Percentiles rank a stretch among this genome's conserved stretches.
phyloP scores from a whole-genome alignment of 805 yeast genomes.

The Yarrowia sp. region DNA sequence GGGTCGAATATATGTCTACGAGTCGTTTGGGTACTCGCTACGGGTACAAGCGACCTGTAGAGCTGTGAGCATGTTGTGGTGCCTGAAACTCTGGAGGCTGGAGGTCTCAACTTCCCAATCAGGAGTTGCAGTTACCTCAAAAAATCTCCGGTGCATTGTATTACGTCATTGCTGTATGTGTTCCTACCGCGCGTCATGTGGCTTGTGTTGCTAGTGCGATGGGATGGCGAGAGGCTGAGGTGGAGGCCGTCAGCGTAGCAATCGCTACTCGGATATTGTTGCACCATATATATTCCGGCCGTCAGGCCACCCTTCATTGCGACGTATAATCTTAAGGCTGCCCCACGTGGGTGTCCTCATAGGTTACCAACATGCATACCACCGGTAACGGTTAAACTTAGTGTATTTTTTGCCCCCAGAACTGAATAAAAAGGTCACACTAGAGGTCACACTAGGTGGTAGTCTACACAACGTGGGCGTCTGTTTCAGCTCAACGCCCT shows the following conservation, averaged over 20 bases:
- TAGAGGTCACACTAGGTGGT: constrained; percentile 9
- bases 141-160: background rate
- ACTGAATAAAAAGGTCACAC: background rate
- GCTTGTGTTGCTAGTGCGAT: background rate
- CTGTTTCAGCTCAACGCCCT: background rate
- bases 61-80: too few relatives aligned
- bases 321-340: background rate
- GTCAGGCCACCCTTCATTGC: background rate
- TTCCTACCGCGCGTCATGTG: background rate
- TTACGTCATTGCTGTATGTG: constrained; percentile 8
- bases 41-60: too few relatives aligned
- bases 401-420: background rate
- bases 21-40: too few relatives aligned
- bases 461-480: background rate
- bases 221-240: background rate
- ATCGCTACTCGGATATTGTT: too few relatives aligned
- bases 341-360: constrained; percentile 14
- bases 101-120: constrained; percentile 1
- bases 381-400: constrained; percentile 16
- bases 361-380: constrained; percentile 4
- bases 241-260: too few relatives aligned
- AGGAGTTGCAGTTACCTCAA: background rate
- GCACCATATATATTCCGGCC: background rate
- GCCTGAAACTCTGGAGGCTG: background rate
- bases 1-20: too few relatives aligned